These are phyloP conservation scores for Penicillium chermesinum DNA, from an alignment of 495 filamentous ascomycete species.

Conservation along the genomic window DNA sequence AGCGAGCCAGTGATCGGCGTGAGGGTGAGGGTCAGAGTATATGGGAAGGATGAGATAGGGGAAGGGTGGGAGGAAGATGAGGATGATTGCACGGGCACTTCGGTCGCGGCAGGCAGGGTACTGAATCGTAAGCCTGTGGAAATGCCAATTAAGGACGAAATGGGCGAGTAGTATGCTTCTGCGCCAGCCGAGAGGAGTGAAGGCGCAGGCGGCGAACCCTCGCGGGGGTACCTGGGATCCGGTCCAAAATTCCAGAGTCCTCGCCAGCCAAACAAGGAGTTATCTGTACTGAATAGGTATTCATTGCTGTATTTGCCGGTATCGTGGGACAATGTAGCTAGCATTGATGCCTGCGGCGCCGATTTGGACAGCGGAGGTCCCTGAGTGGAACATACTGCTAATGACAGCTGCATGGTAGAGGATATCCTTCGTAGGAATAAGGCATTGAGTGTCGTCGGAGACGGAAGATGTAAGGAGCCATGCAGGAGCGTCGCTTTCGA, in stretches of 20 bases:
- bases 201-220: conserved; percentile 17
- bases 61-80: conserved; percentile 19
- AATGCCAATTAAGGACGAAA: conserved; percentile 86
- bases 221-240: conserved; percentile 53
- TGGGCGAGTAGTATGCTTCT: conserved; percentile 87
- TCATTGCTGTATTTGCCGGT: conserved; percentile 83
- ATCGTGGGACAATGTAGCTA: conserved; percentile 84
- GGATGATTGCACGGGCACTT: conserved; percentile 34
- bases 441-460: conserved; percentile 77
- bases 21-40: conserved; percentile 85
- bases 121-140: conserved; percentile 80
- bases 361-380: conserved; percentile 39
- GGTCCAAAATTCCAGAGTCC: conserved; percentile 93
- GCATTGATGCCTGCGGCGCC: conserved; percentile 43
- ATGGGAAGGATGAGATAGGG: conserved; percentile 59
- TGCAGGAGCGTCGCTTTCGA: conserved; percentile 68
- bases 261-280: conserved; percentile 77
- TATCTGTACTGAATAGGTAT: conserved; percentile 88
- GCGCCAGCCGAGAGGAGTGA: conserved; percentile 72
- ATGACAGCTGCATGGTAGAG: conserved; percentile 69
- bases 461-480: conserved; percentile 77
- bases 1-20: conserved; percentile 92
- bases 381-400: conserved; percentile 78
- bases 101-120: conserved; percentile 80
- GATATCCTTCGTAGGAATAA: conserved; percentile 78